phyloP scores from a whole-genome alignment of 768 basidiomycete genomes.

The Myochromella boudieri region DNA sequence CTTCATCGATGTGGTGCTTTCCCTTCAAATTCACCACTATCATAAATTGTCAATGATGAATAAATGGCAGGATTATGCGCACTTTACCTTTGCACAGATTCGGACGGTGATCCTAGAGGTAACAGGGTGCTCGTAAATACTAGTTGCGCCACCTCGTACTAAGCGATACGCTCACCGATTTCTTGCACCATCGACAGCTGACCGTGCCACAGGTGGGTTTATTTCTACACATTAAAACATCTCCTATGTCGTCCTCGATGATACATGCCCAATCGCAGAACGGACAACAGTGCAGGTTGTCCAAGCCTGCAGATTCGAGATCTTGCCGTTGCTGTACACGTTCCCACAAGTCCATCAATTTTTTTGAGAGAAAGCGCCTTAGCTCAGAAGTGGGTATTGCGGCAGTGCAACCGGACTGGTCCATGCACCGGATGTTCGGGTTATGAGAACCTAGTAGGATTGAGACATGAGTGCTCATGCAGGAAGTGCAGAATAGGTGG shows the following conservation, averaged over 20 bases:
- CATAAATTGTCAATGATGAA: not conserved
- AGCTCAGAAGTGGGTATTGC: constrained; percentile 72
- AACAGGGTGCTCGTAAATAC: not conserved
- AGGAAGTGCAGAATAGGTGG: constrained; percentile 81
- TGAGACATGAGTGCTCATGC: constrained; percentile 68
- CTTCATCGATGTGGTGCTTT: constrained; percentile 83
- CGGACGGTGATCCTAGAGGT: constrained; percentile 70
- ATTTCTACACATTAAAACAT: constrained; percentile 55
- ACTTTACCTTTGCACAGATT: constrained; percentile 69
- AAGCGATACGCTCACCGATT: constrained; percentile 48
- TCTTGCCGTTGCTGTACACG: constrained; percentile 76
- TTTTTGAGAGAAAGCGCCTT: constrained; percentile 60
- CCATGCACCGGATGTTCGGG: constrained; percentile 72
- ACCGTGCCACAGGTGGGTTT: constrained; percentile 70
- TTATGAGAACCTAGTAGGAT: constrained; percentile 65
- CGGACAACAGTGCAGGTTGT: constrained; percentile 87
- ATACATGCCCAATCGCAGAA: constrained; percentile 86
- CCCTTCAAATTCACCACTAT: constrained; percentile 35
- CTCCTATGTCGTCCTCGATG: constrained; percentile 64
- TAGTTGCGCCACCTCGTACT: too few relatives aligned
- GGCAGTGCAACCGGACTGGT: constrained; percentile 69
- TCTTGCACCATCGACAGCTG: constrained; percentile 80
- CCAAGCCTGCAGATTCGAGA: constrained; percentile 73
- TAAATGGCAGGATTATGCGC: not conserved
- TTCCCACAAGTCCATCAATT: constrained; percentile 69